Percentiles rank a stretch among this genome's conserved stretches.
Conservation (phyloP, 2,329 filamentous ascomycete genomes). For the Penicillium sclerotigenum region DNA sequence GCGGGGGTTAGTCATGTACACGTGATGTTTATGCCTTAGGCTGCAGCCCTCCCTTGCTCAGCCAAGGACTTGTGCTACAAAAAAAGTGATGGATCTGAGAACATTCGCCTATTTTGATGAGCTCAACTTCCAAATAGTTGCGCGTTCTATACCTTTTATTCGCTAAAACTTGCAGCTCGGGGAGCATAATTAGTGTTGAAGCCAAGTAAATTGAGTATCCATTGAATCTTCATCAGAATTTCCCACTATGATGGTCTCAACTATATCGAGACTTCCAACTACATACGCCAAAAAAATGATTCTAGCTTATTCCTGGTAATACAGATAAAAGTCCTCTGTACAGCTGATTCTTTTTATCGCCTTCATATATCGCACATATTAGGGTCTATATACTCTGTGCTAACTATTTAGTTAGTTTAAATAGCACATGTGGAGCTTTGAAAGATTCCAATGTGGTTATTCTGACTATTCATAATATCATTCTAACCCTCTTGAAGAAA, state of each 20-base stretch:
- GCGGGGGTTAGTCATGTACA: constrained; percentile 8
- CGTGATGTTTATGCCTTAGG: constrained; percentile 16
- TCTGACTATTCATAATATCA: too few species aligned
- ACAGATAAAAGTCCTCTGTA: background rate
- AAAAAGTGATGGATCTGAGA: background rate
- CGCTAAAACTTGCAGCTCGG: background rate
- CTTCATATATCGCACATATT: background rate
- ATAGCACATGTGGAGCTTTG: too few species aligned
- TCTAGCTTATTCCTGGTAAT: background rate
- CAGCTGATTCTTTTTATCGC: background rate
- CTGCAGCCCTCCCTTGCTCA: background rate
- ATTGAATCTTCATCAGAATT: background rate
- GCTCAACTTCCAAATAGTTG: too few species aligned
- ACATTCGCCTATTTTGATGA: background rate
- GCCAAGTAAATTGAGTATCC: background rate
- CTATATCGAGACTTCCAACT: background rate
- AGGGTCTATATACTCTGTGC: background rate
- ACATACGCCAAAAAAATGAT: background rate
- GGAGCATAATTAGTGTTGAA: background rate
- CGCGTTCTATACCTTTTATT: background rate
- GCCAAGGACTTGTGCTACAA: background rate
- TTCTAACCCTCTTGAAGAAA: too few species aligned
- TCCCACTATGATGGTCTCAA: background rate
- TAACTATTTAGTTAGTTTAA: too few species aligned
- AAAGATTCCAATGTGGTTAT: too few species aligned